phyloP scores from a whole-genome alignment of 2,329 filamentous ascomycete species.

The Westerdykella aurantiaca region DNA sequence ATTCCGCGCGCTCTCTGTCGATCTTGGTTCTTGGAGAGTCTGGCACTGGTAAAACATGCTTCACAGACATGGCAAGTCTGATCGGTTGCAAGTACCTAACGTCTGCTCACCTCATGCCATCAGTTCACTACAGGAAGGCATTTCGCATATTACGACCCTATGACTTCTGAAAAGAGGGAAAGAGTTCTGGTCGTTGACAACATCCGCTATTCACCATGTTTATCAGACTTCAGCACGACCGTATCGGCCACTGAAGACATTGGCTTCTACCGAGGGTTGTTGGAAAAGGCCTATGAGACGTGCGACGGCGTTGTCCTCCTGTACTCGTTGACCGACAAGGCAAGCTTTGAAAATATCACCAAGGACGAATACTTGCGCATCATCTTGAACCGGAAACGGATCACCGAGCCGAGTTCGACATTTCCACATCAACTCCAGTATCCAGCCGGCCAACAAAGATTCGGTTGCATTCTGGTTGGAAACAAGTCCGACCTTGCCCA shows the following conservation, averaged over 20 bases:
- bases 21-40: conserved; percentile 20
- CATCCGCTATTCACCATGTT: conserved; percentile 4
- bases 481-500: conserved; percentile 19
- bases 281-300: neutral
- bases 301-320: conserved; percentile 22
- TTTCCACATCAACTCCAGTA: neutral
- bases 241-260: conserved; percentile 7
- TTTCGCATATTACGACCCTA: conserved; percentile 10
- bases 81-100: neutral
- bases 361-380: conserved; percentile 14
- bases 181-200: conserved; percentile 7
- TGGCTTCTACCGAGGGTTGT: neutral
- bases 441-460: conserved; percentile 9
- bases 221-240: conserved; percentile 20
- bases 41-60: conserved; percentile 22
- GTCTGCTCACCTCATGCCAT: conserved; percentile 1
- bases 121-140: conserved; percentile 5
- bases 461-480: conserved; percentile 26
- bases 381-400: conserved; percentile 7
- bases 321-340: conserved; percentile 21
- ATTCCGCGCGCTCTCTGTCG: no score
- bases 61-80: conserved; percentile 17
- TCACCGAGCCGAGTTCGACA: neutral
- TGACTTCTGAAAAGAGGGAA: neutral
- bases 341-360: conserved; percentile 19